These are phyloP conservation scores for Stevia rebaudiana DNA, from an alignment of 140 eudicot species.

Conservation along the genomic window DNA sequence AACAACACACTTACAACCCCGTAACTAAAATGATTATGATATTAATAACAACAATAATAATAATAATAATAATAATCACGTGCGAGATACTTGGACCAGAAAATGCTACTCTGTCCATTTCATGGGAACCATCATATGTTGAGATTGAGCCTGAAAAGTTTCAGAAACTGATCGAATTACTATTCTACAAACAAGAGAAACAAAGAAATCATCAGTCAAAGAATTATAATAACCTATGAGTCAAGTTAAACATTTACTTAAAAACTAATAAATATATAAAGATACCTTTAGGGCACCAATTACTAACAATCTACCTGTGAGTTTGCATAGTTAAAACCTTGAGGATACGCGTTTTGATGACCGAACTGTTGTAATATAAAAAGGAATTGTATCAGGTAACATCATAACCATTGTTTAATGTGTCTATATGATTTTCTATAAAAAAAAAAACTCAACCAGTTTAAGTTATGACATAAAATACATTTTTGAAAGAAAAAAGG, in stretches of 20 bases:
- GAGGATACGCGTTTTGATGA: conserved; percentile 57
- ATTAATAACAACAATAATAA: conserved; percentile 1
- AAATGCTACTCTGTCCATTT: conserved; percentile 38
- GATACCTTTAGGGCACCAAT: neutral
- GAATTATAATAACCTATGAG: neutral
- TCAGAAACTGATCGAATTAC: conserved; percentile 5
- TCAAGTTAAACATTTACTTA: neutral
- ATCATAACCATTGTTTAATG: neutral
- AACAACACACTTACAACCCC: conserved; percentile 11
- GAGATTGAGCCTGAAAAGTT: conserved; percentile 35
- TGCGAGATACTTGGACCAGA: neutral
- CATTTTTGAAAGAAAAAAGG: too few species aligned
- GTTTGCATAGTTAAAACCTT: conserved; percentile 54
- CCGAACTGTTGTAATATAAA: conserved; percentile 29
- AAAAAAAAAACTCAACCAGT: too few species aligned
- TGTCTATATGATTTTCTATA: too few species aligned
- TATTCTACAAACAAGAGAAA: neutral
- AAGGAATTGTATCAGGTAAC: neutral
- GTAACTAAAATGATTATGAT: neutral
- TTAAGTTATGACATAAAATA: too few species aligned
- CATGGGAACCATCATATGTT: conserved; percentile 54
- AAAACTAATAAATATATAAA: neutral
- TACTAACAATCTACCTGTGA: conserved; percentile 44
- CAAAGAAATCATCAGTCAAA: neutral
- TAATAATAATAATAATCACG: neutral